Evolutionary conservation across 2,329 filamentous ascomycete species (phyloP).

Genomic region (Neofusicoccum kwambonambiense): DNA sequence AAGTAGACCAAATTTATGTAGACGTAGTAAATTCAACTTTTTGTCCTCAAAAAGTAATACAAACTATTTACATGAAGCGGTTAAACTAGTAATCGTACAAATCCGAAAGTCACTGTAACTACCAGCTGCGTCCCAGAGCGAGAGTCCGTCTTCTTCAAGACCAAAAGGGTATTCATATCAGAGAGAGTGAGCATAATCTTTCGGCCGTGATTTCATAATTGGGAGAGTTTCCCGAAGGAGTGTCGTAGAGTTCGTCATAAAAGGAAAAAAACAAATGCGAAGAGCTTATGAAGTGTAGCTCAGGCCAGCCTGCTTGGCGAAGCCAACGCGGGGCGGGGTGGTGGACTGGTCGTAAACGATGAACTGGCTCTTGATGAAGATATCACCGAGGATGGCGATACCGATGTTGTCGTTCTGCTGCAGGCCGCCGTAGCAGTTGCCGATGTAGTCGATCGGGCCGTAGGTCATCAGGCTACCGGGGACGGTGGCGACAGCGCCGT

Average conservation of each 20-base stretch:
- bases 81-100: too few relatives aligned
- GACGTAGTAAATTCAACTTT: too few relatives aligned
- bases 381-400: slow-evolving; percentile 71
- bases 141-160: too few relatives aligned
- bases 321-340: slow-evolving; percentile 2
- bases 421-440: slow-evolving; percentile 71
- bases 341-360: slow-evolving; percentile 36
- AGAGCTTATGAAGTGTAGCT: not conserved
- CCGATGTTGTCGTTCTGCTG: slow-evolving; percentile 60
- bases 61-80: too few relatives aligned
- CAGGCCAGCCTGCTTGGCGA: slow-evolving; percentile 9
- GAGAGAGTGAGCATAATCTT: not conserved
- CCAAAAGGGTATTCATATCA: too few relatives aligned
- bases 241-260: not conserved
- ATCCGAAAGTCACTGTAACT: too few relatives aligned
- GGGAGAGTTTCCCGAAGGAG: not conserved
- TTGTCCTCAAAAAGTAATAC: too few relatives aligned
- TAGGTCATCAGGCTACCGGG: slow-evolving; percentile 58
- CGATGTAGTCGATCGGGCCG: slow-evolving; percentile 39
- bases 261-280: not conserved
- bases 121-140: too few relatives aligned
- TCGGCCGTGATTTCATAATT: not conserved
- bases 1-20: too few relatives aligned
- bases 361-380: slow-evolving; percentile 76
- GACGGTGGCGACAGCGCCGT: slow-evolving; percentile 50